Percentiles rank a stretch among this genome's conserved stretches.
Conservation (phyloP, 192 early-diverging fungal species). For the Entophlyctis luteolus region DNA sequence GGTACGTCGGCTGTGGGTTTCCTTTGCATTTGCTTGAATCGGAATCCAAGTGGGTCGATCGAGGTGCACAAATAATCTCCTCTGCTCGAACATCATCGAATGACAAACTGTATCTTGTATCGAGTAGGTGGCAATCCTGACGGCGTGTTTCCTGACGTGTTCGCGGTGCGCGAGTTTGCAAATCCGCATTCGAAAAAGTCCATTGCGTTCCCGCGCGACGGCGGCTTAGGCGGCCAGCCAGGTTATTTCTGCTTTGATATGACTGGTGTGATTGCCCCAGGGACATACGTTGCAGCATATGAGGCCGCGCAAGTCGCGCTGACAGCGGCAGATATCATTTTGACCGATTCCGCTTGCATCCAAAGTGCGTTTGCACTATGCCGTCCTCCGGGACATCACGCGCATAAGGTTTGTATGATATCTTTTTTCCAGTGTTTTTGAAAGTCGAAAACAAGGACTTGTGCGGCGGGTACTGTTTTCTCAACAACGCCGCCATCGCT, state of each 20-base stretch:
- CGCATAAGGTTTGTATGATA: not conserved
- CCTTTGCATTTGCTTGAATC: no score
- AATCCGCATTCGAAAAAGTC: constrained; percentile 12
- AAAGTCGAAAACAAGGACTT: constrained; percentile 25
- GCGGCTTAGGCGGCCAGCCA: not conserved
- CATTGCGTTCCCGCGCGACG: not conserved
- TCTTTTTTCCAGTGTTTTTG: not conserved
- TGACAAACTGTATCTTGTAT: not conserved
- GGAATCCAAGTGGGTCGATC: constrained; percentile 24
- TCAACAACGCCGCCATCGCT: constrained; percentile 86
- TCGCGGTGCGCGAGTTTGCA: constrained; percentile 39
- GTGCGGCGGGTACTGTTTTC: constrained; percentile 81
- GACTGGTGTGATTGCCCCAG: constrained; percentile 54
- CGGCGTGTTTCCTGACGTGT: constrained; percentile 51
- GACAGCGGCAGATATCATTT: constrained; percentile 53
- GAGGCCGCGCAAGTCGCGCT: constrained; percentile 63
- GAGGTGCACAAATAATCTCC: not conserved
- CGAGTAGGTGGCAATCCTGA: constrained; percentile 51
- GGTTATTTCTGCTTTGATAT: constrained; percentile 43
- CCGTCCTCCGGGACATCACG: constrained; percentile 32
- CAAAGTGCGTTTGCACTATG: constrained; percentile 27
- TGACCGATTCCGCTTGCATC: no score
- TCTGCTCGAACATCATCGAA: not conserved
- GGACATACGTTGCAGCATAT: constrained; percentile 62
- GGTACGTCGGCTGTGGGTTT: no score